A percentile compares a stretch with the other conserved stretches of the same genome.
Conservation (phyloP, 2,329 filamentous ascomycete genomes). For the Periconia sp. region DNA sequence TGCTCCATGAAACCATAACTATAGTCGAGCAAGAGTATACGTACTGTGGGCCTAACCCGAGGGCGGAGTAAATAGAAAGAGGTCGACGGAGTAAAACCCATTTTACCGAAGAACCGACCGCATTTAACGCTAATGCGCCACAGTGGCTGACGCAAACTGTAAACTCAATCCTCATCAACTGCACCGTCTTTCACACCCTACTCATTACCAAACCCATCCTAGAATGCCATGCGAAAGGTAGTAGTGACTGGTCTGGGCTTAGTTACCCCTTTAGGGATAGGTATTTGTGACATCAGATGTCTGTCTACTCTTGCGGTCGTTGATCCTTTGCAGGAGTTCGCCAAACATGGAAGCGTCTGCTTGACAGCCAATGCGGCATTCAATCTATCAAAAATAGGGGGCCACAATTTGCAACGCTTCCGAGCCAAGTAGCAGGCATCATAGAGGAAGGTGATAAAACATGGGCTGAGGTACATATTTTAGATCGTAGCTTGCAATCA, state of each 20-base stretch:
- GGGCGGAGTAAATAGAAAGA: too few species aligned
- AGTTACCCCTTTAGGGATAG: constrained; percentile 73
- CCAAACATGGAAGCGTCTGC: constrained; percentile 76
- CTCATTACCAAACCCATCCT: constrained; percentile 22
- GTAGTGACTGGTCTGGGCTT: constrained; percentile 54
- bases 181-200: not conserved
- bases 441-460: constrained; percentile 62
- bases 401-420: constrained; percentile 68
- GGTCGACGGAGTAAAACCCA: too few species aligned
- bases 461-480: constrained; percentile 49
- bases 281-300: constrained; percentile 40
- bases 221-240: constrained; percentile 53
- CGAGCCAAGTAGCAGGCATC: constrained; percentile 81
- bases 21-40: too few species aligned
- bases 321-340: constrained; percentile 57
- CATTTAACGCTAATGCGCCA: not conserved
- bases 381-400: constrained; percentile 68
- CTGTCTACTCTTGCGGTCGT: not conserved
- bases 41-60: too few species aligned
- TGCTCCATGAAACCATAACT: too few species aligned
- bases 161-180: constrained; percentile 3
- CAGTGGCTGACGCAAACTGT: constrained; percentile 8
- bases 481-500: not conserved
- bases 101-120: too few species aligned
- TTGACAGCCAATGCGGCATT: constrained; percentile 80